These are phyloP conservation scores for Rostrohypoxylon terebratum DNA, from an alignment of 495 filamentous ascomycete species.

Conservation along the genomic window DNA sequence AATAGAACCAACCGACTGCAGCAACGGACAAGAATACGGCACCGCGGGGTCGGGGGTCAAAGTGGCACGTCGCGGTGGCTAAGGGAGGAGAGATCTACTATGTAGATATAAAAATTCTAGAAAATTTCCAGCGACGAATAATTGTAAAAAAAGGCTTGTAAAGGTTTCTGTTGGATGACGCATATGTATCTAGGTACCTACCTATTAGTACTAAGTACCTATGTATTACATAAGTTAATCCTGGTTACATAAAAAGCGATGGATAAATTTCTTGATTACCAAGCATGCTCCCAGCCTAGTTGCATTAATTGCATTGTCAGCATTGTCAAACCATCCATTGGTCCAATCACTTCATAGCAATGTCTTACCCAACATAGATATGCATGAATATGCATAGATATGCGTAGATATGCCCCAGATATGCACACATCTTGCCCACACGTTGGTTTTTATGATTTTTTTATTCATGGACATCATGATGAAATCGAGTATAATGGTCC, in stretches of 20 bases:
- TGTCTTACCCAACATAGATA: not conserved
- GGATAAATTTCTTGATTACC: not conserved
- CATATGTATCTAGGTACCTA: no score
- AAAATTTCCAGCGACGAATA: conserved; percentile 41
- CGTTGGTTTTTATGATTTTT: no score
- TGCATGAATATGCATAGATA: not conserved
- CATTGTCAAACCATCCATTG: conserved; percentile 19
- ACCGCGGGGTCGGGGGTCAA: not conserved
- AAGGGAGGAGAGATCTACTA: conserved; percentile 3
- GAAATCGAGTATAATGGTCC: conserved; percentile 23
- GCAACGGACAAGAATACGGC: not conserved
- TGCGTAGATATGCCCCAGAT: no score
- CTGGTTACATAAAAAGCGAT: not conserved
- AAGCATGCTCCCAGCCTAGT: not conserved
- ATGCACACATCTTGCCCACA: no score
- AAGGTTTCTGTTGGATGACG: conserved; percentile 42
- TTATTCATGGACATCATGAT: not conserved
- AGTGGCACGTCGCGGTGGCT: not conserved
- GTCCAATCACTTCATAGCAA: not conserved
- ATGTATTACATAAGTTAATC: no score
- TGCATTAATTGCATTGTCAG: conserved; percentile 1
- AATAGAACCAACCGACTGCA: not conserved
- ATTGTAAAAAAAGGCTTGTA: conserved; percentile 4
- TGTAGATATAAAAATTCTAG: conserved; percentile 27
- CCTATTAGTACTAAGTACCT: no score